phyloP scores from a whole-genome alignment of 495 filamentous ascomycete species.

The Filosporella fistucella region DNA sequence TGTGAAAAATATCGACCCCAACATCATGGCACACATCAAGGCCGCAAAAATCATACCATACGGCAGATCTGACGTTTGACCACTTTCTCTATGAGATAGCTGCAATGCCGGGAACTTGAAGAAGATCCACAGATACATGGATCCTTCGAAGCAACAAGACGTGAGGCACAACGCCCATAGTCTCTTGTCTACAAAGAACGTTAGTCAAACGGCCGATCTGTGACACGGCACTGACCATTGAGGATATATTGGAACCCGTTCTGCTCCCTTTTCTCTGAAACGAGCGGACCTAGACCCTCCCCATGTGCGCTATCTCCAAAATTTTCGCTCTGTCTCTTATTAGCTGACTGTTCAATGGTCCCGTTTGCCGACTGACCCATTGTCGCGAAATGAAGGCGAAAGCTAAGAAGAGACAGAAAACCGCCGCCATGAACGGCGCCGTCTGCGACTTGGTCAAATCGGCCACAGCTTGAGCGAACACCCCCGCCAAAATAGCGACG shows the following conservation, averaged over 20 bases:
- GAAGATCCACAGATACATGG: slow-evolving; percentile 58
- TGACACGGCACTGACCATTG: background rate
- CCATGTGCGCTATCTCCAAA: slow-evolving; percentile 29
- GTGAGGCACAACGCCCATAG: slow-evolving; percentile 40
- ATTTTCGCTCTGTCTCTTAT: slow-evolving; percentile 37
- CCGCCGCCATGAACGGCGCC: slow-evolving; percentile 43
- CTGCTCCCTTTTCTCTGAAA: slow-evolving; percentile 6
- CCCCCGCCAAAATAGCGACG: slow-evolving; percentile 43
- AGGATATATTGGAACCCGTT: slow-evolving; percentile 11
- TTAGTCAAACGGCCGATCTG: too few species aligned
- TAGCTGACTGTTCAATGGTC: background rate
- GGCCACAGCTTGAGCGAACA: slow-evolving; percentile 34
- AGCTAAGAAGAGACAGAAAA: slow-evolving; percentile 32
- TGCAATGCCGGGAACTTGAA: slow-evolving; percentile 49
- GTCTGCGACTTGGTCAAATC: slow-evolving; percentile 38
- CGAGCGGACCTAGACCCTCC: background rate
- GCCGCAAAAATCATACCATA: slow-evolving; percentile 53
- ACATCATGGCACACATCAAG: slow-evolving; percentile 53
- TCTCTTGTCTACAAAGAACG: slow-evolving; percentile 26
- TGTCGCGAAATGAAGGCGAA: slow-evolving; percentile 34
- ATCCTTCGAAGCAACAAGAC: slow-evolving; percentile 50
- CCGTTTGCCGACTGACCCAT: slow-evolving; percentile 37
- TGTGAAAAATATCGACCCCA: slow-evolving; percentile 39
- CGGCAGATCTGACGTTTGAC: slow-evolving; percentile 30
- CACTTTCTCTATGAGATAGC: slow-evolving; percentile 27